Base-by-base conservation (phyloP, 2,329 filamentous ascomycete genomes). In the Fusarium cicatricum region DNA sequence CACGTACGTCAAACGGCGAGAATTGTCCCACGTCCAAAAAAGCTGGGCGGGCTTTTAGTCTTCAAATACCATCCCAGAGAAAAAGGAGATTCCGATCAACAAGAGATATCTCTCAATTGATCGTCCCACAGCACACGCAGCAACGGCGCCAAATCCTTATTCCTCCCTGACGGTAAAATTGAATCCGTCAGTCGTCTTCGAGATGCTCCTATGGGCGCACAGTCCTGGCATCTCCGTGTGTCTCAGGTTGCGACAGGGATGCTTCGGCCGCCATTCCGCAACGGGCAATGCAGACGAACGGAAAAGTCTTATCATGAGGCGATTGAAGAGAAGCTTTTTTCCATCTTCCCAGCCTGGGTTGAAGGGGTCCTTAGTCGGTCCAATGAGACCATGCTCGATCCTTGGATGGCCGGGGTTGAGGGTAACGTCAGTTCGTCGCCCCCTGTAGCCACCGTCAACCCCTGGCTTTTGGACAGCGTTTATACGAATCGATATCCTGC, bases 241-340 rank as follows among this genome's bases (percentile, higher is more conserved):
- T 68, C 65, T 68, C 65, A 68, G 62, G 65, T 66, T 32, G 36
- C 42, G 38, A 46, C 55, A 46, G 50, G 63, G 64, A 37, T 64
- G n/a, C 28, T 8, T 58, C 54, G 55, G 46, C 11, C 31, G 33
- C 21, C 39, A 14, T 34, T 21, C 54, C 59, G 21, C 4, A 49
- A 49, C 23, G 16, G 39, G 56, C 14, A 54, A 58, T 26, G 10
- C 6, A 44, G 32, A 37, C 43, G 32, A 37, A 34, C 3, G 16
- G 21, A 10, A 10, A 10, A 31, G 19, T 17, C 44, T n/a, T 23
- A 21, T 11, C 16, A 28, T 34, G 38, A 36, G 42, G 37, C 50
- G 59, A 48, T 55, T 60, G 14, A 17, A 60, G 55, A 45, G 46
- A 36, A 12, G 28, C 48, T 23, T 41, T 52, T 34, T 29, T 8